These are phyloP conservation scores for Penicillium sp. DNA, from an alignment of 2,329 filamentous ascomycete genomes.

Conservation along the genomic window DNA sequence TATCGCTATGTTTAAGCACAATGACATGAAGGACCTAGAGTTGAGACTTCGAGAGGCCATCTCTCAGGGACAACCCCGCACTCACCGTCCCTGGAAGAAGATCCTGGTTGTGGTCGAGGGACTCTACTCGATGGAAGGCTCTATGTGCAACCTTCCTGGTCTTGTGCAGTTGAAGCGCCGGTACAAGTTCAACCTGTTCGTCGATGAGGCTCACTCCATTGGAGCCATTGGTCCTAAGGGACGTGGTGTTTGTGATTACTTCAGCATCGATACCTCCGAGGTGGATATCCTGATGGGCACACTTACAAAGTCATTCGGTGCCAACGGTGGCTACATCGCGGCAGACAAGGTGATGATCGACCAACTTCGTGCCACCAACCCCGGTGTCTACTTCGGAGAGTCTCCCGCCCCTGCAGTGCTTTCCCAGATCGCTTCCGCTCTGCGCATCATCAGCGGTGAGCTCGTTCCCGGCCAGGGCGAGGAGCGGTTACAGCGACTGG, in stretches of 20 bases:
- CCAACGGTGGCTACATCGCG: slow-evolving; percentile 93
- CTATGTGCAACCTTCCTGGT: slow-evolving; percentile 95
- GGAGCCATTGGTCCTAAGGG: slow-evolving; percentile 86
- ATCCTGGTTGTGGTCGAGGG: slow-evolving; percentile 95
- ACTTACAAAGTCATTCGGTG: slow-evolving; percentile 95
- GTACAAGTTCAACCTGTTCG: slow-evolving; percentile 95
- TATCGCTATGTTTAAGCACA: slow-evolving; percentile 96
- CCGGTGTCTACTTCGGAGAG: slow-evolving; percentile 83
- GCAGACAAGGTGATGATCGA: slow-evolving; percentile 88
- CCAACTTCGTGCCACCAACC: slow-evolving; percentile 82
- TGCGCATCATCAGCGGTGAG: slow-evolving; percentile 87
- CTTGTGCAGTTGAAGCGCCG: slow-evolving; percentile 82
- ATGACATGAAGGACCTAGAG: slow-evolving; percentile 88
- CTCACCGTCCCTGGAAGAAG: slow-evolving; percentile 99
- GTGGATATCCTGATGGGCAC: slow-evolving; percentile 98
- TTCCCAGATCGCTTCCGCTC: slow-evolving; percentile 81
- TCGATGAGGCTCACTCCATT: slow-evolving; percentile 95
- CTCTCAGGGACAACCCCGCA: slow-evolving; percentile 92
- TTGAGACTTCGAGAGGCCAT: slow-evolving; percentile 84
- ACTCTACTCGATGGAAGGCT: slow-evolving; percentile 98
- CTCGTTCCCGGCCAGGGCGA: slow-evolving; percentile 86
- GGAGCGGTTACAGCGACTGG: slow-evolving; percentile 90
- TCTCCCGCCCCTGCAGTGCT: slow-evolving; percentile 83
- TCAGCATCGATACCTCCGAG: slow-evolving; percentile 80
- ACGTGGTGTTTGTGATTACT: slow-evolving; percentile 95